Percentiles rank a stretch among this genome's conserved stretches.
Conservation (phyloP, 1,284 basidiomycete genomes). For the Ceratobasidium sp. region DNA sequence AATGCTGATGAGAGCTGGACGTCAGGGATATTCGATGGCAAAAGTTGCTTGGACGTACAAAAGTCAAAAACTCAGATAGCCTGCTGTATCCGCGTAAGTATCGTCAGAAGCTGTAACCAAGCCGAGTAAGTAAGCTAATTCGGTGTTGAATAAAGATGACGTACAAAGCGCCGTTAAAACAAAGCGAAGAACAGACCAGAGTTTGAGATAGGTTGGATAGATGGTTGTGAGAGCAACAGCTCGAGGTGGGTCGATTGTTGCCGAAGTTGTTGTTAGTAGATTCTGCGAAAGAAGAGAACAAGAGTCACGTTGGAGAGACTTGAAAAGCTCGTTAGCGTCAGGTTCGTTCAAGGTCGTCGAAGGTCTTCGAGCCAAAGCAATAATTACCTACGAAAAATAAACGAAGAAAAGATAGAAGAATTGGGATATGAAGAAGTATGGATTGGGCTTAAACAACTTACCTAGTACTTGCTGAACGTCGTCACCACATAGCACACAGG, state of each 20-base stretch:
- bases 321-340: constrained; percentile 39
- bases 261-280: constrained; percentile 5
- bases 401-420: constrained; percentile 17
- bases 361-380: constrained; percentile 22
- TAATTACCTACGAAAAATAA: constrained; percentile 37
- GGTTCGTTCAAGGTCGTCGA: constrained; percentile 36
- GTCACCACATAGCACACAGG: constrained; percentile 30
- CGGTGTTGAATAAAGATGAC: constrained; percentile 8
- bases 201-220: constrained; percentile 30
- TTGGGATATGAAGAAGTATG: neutral
- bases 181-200: constrained; percentile 38
- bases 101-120: constrained; percentile 38
- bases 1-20: constrained; percentile 5
- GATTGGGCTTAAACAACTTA: neutral
- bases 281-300: constrained; percentile 27
- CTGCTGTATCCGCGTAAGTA: constrained; percentile 40
- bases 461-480: constrained; percentile 16
- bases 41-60: neutral
- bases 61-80: constrained; percentile 18
- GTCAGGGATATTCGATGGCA: neutral
- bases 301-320: constrained; percentile 16
- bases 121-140: neutral
- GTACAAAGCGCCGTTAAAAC: constrained; percentile 23
- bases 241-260: constrained; percentile 23
- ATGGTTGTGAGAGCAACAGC: constrained; percentile 27